Base-by-base conservation (phyloP, 768 basidiomycete genomes). In the Lactarius hatsudake region DNA sequence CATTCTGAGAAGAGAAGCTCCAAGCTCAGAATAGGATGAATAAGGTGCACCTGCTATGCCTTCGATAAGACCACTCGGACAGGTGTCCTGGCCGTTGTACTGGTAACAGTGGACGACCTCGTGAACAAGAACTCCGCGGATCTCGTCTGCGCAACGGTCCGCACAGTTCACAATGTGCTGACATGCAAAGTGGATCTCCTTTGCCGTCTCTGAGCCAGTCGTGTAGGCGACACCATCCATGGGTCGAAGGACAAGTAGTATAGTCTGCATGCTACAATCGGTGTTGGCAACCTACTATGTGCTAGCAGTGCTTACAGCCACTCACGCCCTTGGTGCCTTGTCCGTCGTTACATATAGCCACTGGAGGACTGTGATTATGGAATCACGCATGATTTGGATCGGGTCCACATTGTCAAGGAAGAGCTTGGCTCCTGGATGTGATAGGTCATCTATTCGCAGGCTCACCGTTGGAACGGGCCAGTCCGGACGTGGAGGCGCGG, bases 41-140 rank as follows among this genome's bases (percentile, higher is more conserved):
- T 34, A 15, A n/a, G 18, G 68, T 79, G 53, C 66, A 88, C 90
- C 90, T 75, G 91, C 91, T 32, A 94, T 81, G 23, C 91, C 91
- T 73, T 94, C 91, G 68, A 91, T 85, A 57, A 94, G 77, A 2
- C 91, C 91, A 1, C 84, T 82, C 0, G 89, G 89, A 70, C 84
- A 87, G 53, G 81, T 83, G 30, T 80, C 86, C 28, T 78, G 73
- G 1, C 82, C 89, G 71, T 90, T 81, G 75, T 86, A 84, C 73
- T 93, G 91, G 74, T 82, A 93, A 72, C 88, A 92, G 69, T 93
- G 91, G 7, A 91, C 90, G 73, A 89, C 82, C 76, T 93, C 90
- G 73, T 90, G 91, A 42, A 83, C 78, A 3, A 93, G 79, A 3
- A 92, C 89, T 5, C 91, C 91, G 51, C 78, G 69, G 59, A 92